Evolutionary conservation across 106 monocot species (phyloP), one percentile per base, ranked within the genome.

Genomic region (Agapanthus africanus): DNA sequence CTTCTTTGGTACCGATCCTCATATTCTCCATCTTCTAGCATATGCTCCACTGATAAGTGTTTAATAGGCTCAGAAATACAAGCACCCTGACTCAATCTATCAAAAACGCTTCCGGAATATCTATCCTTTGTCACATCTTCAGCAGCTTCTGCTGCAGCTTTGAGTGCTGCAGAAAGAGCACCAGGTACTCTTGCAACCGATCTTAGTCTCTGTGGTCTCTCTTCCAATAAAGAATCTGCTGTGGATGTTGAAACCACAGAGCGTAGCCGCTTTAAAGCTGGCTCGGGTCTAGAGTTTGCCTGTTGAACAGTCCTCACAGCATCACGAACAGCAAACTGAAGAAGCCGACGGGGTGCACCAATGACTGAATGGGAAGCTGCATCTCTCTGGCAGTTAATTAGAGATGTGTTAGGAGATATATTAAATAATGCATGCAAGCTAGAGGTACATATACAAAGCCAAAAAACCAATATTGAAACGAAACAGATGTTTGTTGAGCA

Each of bases 271-370:
- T 82, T 91, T 38, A 59, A 32, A 54, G 68, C 13, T 34, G 86
- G 89, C 56, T 79, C 91, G 44, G 54, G 19, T 77, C 72, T 91
- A 33, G 78, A 56, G 72, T 42, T 69, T 34, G 71, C 8, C 27
- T 79, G 73, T 22, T 86, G 79, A 33, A 80, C 70, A 38, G 88
- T 83, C 59, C 74, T 83, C 46, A 94, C 87, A 67, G 85, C 87
- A 91, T 94, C 94, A 78, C 91, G 75, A 47, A 94, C 87, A 85
- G 94, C 94, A 81, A 91, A 94, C 63, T 94, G 87, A 71, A 94
- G 94, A 75, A 94, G 87, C 25, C 89, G 85, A 9, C 86, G 75
- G 13, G 95, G 71, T 51, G 88, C 84, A 74, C 46, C 82, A 72
- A 87, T 69, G 39, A 61, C 67, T 8, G 74, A 77, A 40, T 73